These are phyloP conservation scores for Suzukiozyma palmioleophila DNA, from an alignment of 1,139 yeast genomes.

Conservation along the genomic window DNA sequence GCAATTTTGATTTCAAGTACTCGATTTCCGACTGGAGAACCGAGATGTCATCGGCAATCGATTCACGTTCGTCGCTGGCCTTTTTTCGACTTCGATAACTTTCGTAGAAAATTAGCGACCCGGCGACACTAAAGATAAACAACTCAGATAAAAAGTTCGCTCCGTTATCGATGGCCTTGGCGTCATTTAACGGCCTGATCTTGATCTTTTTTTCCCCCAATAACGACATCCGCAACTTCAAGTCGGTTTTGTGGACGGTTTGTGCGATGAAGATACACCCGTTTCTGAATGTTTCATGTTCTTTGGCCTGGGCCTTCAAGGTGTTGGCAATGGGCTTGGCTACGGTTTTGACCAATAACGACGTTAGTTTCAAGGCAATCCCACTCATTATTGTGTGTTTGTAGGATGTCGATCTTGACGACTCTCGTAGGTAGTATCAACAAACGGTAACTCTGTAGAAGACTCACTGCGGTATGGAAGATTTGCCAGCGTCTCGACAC, in stretches of 20 bases:
- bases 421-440: too few species aligned
- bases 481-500: too few species aligned
- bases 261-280: slow-evolving; percentile 74
- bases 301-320: slow-evolving; percentile 72
- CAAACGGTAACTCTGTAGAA: too few species aligned
- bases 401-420: too few species aligned
- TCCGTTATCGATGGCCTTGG: slow-evolving; percentile 79
- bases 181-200: slow-evolving; percentile 78
- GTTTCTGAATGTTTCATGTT: slow-evolving; percentile 60
- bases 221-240: slow-evolving; percentile 56
- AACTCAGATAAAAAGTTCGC: slow-evolving; percentile 76
- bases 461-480: too few species aligned
- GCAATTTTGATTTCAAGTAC: slow-evolving; percentile 33
- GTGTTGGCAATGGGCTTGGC: slow-evolving; percentile 79
- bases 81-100: slow-evolving; percentile 64
- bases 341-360: slow-evolving; percentile 69
- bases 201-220: slow-evolving; percentile 55
- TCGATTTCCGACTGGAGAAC: slow-evolving; percentile 69
- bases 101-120: slow-evolving; percentile 72
- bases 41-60: slow-evolving; percentile 63
- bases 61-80: slow-evolving; percentile 57
- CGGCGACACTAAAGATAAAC: slow-evolving; percentile 77
- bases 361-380: slow-evolving; percentile 70
- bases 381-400: slow-evolving; percentile 33
- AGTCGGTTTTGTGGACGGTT: slow-evolving; percentile 63